A percentile compares a stretch with the other conserved stretches of the same genome.
These are phyloP conservation scores for Prunus campanulata DNA, from an alignment of 306 rosid species.

Conservation along the genomic window DNA sequence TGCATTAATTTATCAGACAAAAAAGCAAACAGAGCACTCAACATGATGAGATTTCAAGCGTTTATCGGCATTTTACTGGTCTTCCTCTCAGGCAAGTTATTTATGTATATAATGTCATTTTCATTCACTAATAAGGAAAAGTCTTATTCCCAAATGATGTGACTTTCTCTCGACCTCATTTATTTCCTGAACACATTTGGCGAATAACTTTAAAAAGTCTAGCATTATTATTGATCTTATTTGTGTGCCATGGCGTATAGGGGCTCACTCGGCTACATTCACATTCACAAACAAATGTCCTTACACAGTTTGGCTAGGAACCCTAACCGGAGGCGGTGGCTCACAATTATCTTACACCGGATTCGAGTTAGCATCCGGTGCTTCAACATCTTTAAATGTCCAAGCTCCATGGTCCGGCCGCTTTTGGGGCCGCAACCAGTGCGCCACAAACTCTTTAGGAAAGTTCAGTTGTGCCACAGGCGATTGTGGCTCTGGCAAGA, in stretches of 20 bases:
- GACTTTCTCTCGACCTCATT: background rate
- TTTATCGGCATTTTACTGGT: background rate
- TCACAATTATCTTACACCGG: background rate
- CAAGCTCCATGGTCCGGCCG: slow-evolving; percentile 4
- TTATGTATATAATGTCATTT: too few species aligned
- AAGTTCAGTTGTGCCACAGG: slow-evolving; percentile 29
- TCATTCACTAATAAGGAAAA: too few species aligned
- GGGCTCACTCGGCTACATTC: background rate
- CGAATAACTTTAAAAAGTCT: background rate
- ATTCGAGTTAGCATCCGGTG: slow-evolving; percentile 17
- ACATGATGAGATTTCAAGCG: background rate
- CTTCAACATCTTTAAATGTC: background rate
- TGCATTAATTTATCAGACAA: background rate
- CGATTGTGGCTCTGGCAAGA: slow-evolving; percentile 26
- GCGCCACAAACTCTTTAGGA: slow-evolving; percentile 13
- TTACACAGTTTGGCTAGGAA: background rate
- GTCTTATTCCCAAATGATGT: background rate
- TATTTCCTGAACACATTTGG: background rate
- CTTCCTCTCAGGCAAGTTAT: background rate
- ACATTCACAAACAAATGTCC: slow-evolving; percentile 1
- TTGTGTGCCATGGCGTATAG: background rate
- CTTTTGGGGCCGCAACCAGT: slow-evolving; percentile 22
- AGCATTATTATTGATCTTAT: background rate
- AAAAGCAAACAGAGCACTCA: background rate
- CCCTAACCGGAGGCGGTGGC: background rate